Evolutionary conservation across 1,139 yeast genomes (phyloP), one percentile per base, ranked within the genome.

Genomic region (Suhomyces bribrorum): DNA sequence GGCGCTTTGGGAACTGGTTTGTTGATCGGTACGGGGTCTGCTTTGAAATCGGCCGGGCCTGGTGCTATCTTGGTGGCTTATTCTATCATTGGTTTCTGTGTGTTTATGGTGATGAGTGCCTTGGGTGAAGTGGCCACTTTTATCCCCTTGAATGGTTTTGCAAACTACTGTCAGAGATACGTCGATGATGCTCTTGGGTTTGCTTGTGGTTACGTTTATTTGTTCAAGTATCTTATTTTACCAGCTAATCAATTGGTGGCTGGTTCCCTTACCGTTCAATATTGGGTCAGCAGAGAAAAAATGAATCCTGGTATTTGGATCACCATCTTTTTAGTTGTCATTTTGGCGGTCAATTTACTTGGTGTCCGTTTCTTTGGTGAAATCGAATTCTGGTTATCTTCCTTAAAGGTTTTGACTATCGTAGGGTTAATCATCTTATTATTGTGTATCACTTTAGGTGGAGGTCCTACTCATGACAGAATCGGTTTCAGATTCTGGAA

Each of bases 71-170:
- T 84, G 32, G 68, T 83, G 30, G 73, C 86, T 4, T 84, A 82
- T 54, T 58, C 75, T 8, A 54, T 79, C 36, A 79, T 83, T 48
- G 89, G 89, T 15, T 56, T 79, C 29, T 67, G 80, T 37, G 89
- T 83, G 23, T 83, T 72, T 53, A 72, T 79, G 66, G 86, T 82
- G 32, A 81, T 83, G 86, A 68, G 81, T 47, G 82, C 81, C 12
- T 66, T 84, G 37, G 89, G 90, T 33, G 92, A 83, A 61, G 79
- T 84, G 66, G 86, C 88, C n/a, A 72, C 88, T 12, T 81, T 75
- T 51, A 69, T 81, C 39, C 89, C 89, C 14, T 65, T 83, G 50
- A 84, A 81, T 54, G 88, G 88, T 23, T 83, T 82, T 58, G 79
- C 87, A 20, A 83, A 85, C 49, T 83, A 82, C 55, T 79, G 85